Base-by-base conservation (phyloP, 1,284 basidiomycete species). In the Wolfiporia cocos region DNA sequence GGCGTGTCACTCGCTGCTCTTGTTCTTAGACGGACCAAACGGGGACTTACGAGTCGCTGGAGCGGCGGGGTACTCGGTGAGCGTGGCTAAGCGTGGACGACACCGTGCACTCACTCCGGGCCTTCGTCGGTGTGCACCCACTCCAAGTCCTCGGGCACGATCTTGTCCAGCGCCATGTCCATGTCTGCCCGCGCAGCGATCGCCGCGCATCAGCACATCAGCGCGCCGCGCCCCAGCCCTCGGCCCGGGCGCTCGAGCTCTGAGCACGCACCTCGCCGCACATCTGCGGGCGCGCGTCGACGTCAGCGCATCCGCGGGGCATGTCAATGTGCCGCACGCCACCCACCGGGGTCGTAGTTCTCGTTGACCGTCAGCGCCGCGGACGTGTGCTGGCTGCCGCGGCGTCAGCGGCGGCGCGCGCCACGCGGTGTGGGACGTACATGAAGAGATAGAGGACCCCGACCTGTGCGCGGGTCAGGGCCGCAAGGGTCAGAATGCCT, bases 111-210 rank as follows among this genome's bases (percentile, higher is more conserved):
- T 63, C 59, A 92, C 90, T 93, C 90, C 28, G 83, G 86, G 21
- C 90, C 92, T 68, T 95, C 92, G 58, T 92, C 90, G 3, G 83
- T 91, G 63, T 96, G 93, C 38, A 71, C 67, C 92, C 92, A 96
- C 15, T 80, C 69, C n/a, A 95, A 68, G 18, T 62, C 74, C 61
- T 96, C 92, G 0, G 93, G 93, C 1, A 97, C 91, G 45, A 93
- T 81, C 22, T 68, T 75, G 65, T 96, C 93, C 14, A 96, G 68
- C 26, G 86, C 85, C 81, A 86, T 89, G 52, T 84, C 77, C 86
- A 89, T 87, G 54, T 88, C 85, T 87, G 35, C 40, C 19, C 17
- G 36, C 24, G 21, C 24, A 18, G 20, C n/a, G 34, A 33, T 28
- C 24, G n/a, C 42, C 30, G 21, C 23, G 21, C 15, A 17, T 26